Percentiles rank a stretch among this genome's conserved stretches.
These are phyloP conservation scores for Globisporangium heterothallicum DNA, from an alignment of 352 stramenopile species.

Conservation along the genomic window DNA sequence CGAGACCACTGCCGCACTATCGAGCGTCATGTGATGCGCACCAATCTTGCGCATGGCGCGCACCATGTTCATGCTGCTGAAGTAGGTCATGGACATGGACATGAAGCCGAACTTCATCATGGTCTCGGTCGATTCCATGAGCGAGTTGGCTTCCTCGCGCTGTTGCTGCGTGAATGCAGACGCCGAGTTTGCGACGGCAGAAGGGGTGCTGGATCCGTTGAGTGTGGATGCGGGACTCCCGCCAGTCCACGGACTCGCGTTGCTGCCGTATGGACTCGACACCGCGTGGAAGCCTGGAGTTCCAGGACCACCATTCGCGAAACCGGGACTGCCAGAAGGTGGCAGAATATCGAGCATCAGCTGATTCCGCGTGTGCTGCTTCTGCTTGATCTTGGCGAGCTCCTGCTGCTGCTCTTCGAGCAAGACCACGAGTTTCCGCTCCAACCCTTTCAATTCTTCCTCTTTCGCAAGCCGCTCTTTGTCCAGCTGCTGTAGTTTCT, in stretches of 20 bases:
- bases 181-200: constrained; percentile 12
- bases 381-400: constrained; percentile 66
- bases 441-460: constrained; percentile 90
- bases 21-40: constrained; percentile 88
- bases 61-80: constrained; percentile 97
- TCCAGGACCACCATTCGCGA: neutral
- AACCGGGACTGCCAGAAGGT: neutral
- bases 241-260: neutral
- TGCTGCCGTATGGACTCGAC: constrained; percentile 8
- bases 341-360: constrained; percentile 41
- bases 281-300: neutral
- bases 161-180: constrained; percentile 70
- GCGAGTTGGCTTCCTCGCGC: constrained; percentile 81
- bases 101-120: constrained; percentile 99
- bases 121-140: constrained; percentile 96
- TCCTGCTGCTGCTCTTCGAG: constrained; percentile 94
- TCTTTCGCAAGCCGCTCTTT: constrained; percentile 87
- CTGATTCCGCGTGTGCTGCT: constrained; percentile 45
- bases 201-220: constrained; percentile 9
- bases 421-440: constrained; percentile 92
- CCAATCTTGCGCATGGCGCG: constrained; percentile 94
- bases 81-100: constrained; percentile 97
- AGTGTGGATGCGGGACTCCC: neutral
- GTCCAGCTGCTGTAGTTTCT: constrained; percentile 85
- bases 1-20: constrained; percentile 58